These are phyloP conservation scores for Scenedesmus sp. DNA, from an alignment of 163 green algal genomes.

Conservation along the genomic window DNA sequence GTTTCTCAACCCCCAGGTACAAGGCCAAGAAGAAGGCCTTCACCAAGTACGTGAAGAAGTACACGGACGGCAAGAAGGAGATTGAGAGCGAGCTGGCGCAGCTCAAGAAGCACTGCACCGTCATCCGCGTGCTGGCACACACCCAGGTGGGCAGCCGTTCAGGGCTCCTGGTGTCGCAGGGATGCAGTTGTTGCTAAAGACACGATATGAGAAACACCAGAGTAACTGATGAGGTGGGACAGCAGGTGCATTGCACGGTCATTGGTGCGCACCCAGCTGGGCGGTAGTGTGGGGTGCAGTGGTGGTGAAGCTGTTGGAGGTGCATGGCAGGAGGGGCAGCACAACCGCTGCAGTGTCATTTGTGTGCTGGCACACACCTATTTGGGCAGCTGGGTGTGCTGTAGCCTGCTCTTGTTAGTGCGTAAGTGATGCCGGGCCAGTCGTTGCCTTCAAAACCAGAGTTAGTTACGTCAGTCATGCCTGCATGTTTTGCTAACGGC, in stretches of 20 bases:
- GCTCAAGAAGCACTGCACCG: constrained; percentile 96
- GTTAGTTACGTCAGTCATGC: too few relatives aligned
- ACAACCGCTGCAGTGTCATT: constrained; percentile 85
- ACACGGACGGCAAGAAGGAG: constrained; percentile 93
- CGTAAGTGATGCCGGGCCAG: too few relatives aligned
- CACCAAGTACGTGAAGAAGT: constrained; percentile 98
- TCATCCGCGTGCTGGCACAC: constrained; percentile 95
- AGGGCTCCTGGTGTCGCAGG: neutral
- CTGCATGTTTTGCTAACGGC: too few relatives aligned
- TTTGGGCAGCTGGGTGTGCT: constrained; percentile 33
- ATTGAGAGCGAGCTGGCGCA: constrained; percentile 93
- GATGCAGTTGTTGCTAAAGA: neutral
- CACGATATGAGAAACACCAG: constrained; percentile 14
- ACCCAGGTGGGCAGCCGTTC: constrained; percentile 74
- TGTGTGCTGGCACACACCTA: constrained; percentile 95
- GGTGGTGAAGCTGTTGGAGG: too few relatives aligned
- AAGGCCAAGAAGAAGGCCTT: constrained; percentile 99
- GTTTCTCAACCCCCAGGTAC: constrained; percentile 70
- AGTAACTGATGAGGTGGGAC: too few relatives aligned
- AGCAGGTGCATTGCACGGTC: too few relatives aligned
- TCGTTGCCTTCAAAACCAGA: too few relatives aligned
- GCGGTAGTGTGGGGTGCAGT: too few relatives aligned
- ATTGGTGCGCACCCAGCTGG: too few relatives aligned
- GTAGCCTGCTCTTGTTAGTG: too few relatives aligned
- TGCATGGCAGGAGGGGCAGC: too few relatives aligned